These are phyloP conservation scores for Fusarium kyushuense DNA, from an alignment of 2,329 filamentous ascomycete species.

Conservation along the genomic window DNA sequence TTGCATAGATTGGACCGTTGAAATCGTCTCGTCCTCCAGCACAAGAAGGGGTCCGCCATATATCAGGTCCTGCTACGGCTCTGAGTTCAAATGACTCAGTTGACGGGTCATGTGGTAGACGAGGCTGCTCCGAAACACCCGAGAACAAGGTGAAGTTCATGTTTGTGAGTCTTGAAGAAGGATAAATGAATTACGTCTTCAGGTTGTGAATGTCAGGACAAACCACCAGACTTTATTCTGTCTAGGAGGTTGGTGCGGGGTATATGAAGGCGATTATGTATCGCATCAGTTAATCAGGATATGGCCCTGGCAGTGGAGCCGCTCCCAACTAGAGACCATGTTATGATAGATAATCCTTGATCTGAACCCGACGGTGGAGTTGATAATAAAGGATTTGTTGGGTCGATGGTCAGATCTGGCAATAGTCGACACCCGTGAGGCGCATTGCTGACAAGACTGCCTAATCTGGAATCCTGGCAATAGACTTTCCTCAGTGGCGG, in stretches of 20 bases:
- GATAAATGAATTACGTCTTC: not conserved
- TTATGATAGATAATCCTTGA: not conserved
- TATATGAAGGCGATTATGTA: not conserved
- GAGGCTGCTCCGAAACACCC: accelerated
- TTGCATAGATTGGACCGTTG: conserved; percentile 4
- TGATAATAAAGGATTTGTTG: not conserved
- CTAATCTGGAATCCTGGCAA: not conserved
- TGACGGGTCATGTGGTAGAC: not conserved
- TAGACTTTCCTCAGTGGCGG: no score
- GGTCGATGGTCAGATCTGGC: not conserved
- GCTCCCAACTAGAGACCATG: not conserved
- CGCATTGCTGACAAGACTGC: not conserved
- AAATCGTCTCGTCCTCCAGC: conserved; percentile 17
- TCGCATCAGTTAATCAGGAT: not conserved
- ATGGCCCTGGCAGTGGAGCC: not conserved
- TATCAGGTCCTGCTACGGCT: not conserved
- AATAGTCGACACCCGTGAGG: not conserved
- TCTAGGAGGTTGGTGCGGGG: not conserved
- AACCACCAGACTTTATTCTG: not conserved
- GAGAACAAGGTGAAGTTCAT: not conserved
- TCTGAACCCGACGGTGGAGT: not conserved
- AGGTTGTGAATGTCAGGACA: not conserved
- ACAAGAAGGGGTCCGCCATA: conserved; percentile 9
- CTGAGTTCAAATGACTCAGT: not conserved
- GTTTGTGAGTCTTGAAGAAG: not conserved